phyloP scores from a whole-genome alignment of 306 rosid species.

The Albizia julibrissin region DNA sequence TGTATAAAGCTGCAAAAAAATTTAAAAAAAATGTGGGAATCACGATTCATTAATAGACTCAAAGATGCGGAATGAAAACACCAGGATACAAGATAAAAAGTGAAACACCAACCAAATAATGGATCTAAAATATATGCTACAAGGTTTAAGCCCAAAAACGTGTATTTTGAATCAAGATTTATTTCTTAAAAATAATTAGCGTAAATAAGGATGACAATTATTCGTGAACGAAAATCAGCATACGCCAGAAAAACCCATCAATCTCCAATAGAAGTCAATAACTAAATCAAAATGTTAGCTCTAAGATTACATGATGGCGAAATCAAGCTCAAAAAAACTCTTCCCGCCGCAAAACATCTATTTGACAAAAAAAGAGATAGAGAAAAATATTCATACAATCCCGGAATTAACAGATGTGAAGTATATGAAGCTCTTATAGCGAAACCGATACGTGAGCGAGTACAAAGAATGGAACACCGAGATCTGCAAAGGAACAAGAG shows the following conservation, averaged over 20 bases:
- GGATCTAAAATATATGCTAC: neutral
- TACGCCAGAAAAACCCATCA: neutral
- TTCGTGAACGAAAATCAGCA: neutral
- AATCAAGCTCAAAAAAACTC: neutral
- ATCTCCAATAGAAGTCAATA: neutral
- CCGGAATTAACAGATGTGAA: neutral
- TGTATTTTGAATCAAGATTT: neutral
- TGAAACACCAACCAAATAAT: neutral
- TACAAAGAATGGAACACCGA: neutral
- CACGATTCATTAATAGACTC: neutral
- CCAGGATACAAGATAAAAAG: neutral
- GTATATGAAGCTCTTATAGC: neutral
- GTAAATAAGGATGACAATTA: neutral
- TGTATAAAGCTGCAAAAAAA: conserved; percentile 1
- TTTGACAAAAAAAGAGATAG: neutral
- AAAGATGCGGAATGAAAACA: neutral
- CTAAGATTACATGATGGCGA: neutral
- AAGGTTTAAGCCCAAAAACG: neutral
- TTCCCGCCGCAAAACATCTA: neutral
- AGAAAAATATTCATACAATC: neutral
- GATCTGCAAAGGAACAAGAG: neutral
- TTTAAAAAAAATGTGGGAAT: neutral
- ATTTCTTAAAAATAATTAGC: neutral
- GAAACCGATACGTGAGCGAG: neutral
- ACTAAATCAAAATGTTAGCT: neutral